Percentiles rank a stretch among this genome's conserved stretches.
These are phyloP conservation scores for Kazachstania sp. DNA, from an alignment of 1,139 yeast genomes.

Conservation along the genomic window DNA sequence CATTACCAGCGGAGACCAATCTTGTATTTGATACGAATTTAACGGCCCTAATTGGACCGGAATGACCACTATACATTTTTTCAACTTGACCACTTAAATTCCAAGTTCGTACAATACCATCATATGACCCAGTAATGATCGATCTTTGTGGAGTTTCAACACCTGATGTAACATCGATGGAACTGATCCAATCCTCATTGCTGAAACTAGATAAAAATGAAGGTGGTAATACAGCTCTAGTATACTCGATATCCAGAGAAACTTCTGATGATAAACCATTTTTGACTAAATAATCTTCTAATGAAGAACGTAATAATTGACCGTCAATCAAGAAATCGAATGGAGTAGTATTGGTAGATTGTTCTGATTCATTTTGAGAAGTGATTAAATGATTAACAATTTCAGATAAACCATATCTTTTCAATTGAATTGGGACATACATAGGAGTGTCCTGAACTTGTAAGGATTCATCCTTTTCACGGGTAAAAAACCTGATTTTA, in stretches of 20 bases:
- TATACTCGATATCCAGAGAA: constrained; percentile 73
- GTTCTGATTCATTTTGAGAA: constrained; percentile 30
- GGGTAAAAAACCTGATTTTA: constrained; percentile 74
- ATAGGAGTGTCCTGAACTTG: constrained; percentile 78
- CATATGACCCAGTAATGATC: constrained; percentile 75
- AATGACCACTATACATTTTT: constrained; percentile 78
- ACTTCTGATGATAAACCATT: constrained; percentile 82
- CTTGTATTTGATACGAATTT: constrained; percentile 68
- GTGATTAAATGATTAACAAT: constrained; percentile 81
- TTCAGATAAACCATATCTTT: constrained; percentile 88
- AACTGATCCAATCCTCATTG: constrained; percentile 94
- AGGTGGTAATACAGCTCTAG: constrained; percentile 90
- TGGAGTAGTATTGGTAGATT: constrained; percentile 49
- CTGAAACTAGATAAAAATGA: constrained; percentile 78
- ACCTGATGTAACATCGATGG: constrained; percentile 37
- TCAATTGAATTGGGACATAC: constrained; percentile 76
- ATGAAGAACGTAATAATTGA: constrained; percentile 61
- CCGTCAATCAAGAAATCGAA: constrained; percentile 91
- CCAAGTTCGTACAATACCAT: constrained; percentile 88
- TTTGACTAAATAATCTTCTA: constrained; percentile 66
- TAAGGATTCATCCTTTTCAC: constrained; percentile 67
- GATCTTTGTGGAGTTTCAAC: constrained; percentile 38
- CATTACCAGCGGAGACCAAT: constrained; percentile 80
- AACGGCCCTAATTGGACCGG: constrained; percentile 75
- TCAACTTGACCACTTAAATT: constrained; percentile 75